A percentile compares a stretch with the other conserved stretches of the same genome.
These are phyloP conservation scores for Cyberlindnera mississippiensis DNA, from an alignment of 805 yeast genomes.

Conservation along the genomic window DNA sequence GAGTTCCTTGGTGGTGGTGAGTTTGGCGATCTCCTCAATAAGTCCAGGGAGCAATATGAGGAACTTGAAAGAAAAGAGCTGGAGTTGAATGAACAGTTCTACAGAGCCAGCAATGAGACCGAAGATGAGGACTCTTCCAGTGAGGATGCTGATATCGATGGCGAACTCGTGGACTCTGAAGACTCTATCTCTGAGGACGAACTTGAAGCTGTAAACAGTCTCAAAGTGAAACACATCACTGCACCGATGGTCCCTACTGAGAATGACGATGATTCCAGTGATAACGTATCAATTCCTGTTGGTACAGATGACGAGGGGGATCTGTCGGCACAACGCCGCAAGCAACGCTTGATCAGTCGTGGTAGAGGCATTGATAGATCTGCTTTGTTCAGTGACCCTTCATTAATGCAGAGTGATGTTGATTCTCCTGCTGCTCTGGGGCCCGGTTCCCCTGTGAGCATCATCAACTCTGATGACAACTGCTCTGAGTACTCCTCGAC, in stretches of 20 bases:
- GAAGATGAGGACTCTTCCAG: conserved; percentile 2
- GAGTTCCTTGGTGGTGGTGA: conserved; percentile 45
- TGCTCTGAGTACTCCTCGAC: conserved; percentile 29
- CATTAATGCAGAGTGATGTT: conserved; percentile 12
- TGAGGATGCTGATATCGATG: conserved; percentile 7
- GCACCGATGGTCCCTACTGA: conserved; percentile 8
- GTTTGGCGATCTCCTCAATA: conserved; percentile 37
- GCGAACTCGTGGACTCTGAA: conserved; percentile 8
- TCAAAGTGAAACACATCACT: conserved; percentile 3
- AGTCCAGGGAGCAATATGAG: conserved; percentile 37
- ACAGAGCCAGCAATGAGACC: conserved; percentile 25
- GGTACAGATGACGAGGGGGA: conserved; percentile 25
- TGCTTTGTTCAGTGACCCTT: conserved; percentile 4
- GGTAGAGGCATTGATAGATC: conserved; percentile 8
- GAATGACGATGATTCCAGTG: conserved; percentile 16
- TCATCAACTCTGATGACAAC: conserved; percentile 25
- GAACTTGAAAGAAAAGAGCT: conserved; percentile 21
- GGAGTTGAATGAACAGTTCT: conserved; percentile 26
- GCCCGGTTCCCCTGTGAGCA: conserved; percentile 28
- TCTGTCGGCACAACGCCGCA: conserved; percentile 22
- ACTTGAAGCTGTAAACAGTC: conserved; percentile 3
- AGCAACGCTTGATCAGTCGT: conserved; percentile 24
- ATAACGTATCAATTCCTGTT: conserved; percentile 23
- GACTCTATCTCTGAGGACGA: conserved; percentile 13
- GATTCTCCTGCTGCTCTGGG: conserved; percentile 27